Evolutionary conservation across 23 red algal genomes (phyloP).

Genomic region (Gracilaria domingensis): DNA sequence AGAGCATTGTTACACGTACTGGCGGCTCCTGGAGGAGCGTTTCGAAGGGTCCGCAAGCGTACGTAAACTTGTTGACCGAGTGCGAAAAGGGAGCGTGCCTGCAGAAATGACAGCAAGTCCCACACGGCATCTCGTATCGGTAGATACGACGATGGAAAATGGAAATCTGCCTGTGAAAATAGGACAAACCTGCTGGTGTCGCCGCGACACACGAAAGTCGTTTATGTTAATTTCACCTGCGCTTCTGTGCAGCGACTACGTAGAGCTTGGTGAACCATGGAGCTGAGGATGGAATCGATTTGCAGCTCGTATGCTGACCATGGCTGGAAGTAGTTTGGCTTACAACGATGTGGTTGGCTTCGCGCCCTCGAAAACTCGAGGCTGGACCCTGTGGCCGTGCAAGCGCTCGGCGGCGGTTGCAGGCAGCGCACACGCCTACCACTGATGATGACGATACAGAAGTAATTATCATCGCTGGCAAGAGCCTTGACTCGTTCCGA

Average conservation of each 20-base stretch:
- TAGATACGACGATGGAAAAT: background rate
- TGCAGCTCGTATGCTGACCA: background rate
- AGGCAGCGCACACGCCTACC: no score
- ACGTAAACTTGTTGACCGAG: no score
- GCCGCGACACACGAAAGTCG: no score
- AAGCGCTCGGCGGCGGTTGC: no score
- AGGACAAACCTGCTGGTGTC: no score
- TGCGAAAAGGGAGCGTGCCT: no score
- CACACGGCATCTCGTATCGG: background rate
- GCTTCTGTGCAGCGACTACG: background rate
- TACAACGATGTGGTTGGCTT: background rate
- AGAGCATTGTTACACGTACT: conserved; percentile 4
- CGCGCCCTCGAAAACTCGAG: background rate
- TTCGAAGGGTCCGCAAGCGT: no score
- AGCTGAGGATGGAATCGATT: background rate
- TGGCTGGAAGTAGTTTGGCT: background rate
- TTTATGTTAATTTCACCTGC: background rate
- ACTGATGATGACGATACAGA: background rate
- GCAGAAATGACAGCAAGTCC: background rate
- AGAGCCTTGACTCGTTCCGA: no score
- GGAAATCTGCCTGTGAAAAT: no score
- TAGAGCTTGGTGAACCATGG: background rate
- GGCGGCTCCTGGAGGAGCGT: background rate
- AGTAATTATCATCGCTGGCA: background rate
- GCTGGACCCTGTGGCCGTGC: no score